These are phyloP conservation scores for Umbellularia californica DNA, from an alignment of 164 flowering plant species.

Conservation along the genomic window DNA sequence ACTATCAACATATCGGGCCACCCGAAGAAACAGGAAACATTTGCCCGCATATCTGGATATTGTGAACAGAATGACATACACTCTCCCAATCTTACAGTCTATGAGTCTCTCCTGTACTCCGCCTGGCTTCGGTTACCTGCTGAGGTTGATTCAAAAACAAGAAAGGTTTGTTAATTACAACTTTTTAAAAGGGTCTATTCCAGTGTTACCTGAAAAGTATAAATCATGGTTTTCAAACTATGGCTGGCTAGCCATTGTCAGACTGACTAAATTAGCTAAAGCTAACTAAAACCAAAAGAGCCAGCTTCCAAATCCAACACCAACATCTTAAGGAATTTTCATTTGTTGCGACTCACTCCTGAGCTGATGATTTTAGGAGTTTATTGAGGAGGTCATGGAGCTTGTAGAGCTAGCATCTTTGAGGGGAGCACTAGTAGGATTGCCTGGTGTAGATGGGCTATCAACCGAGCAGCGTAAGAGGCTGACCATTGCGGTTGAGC, in stretches of 20 bases:
- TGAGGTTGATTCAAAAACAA: slow-evolving; percentile 27
- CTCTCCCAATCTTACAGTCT: slow-evolving; percentile 45
- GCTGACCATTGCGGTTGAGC: slow-evolving; percentile 50
- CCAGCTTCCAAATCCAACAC: too few species aligned
- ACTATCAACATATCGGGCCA: slow-evolving; percentile 39
- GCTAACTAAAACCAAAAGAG: too few species aligned
- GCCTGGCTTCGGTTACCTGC: slow-evolving; percentile 47
- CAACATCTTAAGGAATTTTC: too few species aligned
- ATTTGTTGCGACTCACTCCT: not conserved
- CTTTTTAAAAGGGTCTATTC: not conserved
- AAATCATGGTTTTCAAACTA: too few species aligned
- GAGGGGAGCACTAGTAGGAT: slow-evolving; percentile 34
- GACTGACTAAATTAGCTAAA: too few species aligned
- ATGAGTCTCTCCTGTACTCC: slow-evolving; percentile 43
- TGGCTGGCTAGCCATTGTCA: too few species aligned
- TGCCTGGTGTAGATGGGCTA: slow-evolving; percentile 41
- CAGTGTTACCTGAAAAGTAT: not conserved
- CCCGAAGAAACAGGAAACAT: slow-evolving; percentile 45
- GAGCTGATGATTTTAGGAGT: slow-evolving; percentile 26
- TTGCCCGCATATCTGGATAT: slow-evolving; percentile 46
- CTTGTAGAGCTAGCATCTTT: slow-evolving; percentile 37
- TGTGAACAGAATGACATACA: slow-evolving; percentile 52
- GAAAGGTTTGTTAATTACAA: slow-evolving; percentile 25
- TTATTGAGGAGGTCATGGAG: slow-evolving; percentile 49
- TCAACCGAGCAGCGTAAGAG: slow-evolving; percentile 52